A percentile compares a stretch with the other conserved stretches of the same genome.
These are phyloP conservation scores for Hyphodiscus sp. DNA, from an alignment of 2,329 filamentous ascomycete genomes.

Conservation along the genomic window DNA sequence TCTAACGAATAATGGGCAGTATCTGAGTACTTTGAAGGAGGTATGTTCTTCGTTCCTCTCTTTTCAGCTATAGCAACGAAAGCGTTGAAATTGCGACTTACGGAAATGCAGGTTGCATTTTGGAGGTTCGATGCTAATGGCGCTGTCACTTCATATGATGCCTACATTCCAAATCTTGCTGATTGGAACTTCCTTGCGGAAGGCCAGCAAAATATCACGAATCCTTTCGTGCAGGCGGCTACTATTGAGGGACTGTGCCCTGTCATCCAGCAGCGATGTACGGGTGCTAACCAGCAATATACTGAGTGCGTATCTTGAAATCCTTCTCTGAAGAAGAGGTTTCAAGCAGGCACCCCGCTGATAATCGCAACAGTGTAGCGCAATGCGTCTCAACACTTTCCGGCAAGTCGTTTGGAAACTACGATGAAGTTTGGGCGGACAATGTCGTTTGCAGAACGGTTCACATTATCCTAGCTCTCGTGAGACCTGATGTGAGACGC, in stretches of 20 bases:
- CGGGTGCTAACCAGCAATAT: slow-evolving; percentile 34
- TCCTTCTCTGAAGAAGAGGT: too few relatives aligned
- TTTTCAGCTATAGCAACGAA: background rate
- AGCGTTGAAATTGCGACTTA: background rate
- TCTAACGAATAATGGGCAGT: slow-evolving; percentile 27
- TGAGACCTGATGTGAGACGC: slow-evolving; percentile 1
- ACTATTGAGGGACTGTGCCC: slow-evolving; percentile 31
- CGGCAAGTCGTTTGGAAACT: slow-evolving; percentile 33
- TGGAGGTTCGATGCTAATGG: slow-evolving; percentile 41
- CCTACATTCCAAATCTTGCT: slow-evolving; percentile 38
- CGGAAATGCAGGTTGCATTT: slow-evolving; percentile 32
- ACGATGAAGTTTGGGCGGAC: slow-evolving; percentile 38
- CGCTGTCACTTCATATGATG: slow-evolving; percentile 37
- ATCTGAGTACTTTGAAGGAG: slow-evolving; percentile 31
- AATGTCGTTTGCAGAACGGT: slow-evolving; percentile 38
- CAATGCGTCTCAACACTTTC: slow-evolving; percentile 31
- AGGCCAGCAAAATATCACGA: slow-evolving; percentile 24
- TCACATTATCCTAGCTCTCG: slow-evolving; percentile 32
- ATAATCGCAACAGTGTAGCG: slow-evolving; percentile 15
- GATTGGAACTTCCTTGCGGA: slow-evolving; percentile 30
- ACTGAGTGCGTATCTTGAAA: slow-evolving; percentile 1
- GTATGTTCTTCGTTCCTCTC: background rate
- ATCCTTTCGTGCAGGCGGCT: slow-evolving; percentile 24
- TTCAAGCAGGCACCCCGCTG: too few relatives aligned
- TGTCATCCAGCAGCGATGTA: slow-evolving; percentile 31